A percentile compares a stretch with the other conserved stretches of the same genome.
Conservation (phyloP, 345 rosid species). For the Populus simonii region DNA sequence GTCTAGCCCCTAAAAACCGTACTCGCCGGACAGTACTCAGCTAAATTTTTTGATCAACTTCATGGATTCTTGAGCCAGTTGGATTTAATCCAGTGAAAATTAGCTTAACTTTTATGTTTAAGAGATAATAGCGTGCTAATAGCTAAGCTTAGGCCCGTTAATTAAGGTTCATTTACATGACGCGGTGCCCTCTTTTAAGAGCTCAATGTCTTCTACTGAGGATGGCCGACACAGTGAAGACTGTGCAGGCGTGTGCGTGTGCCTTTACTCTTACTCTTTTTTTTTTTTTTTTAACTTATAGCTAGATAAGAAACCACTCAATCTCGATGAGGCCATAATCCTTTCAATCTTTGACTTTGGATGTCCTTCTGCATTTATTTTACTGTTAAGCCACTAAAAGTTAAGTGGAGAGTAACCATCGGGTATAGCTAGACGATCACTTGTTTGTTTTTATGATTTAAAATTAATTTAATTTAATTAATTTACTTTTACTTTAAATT, state of each 20-base stretch:
- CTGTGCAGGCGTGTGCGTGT: background rate
- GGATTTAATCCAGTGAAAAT: background rate
- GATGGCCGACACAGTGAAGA: background rate
- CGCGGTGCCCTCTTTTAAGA: background rate
- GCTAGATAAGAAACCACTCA: too few species aligned
- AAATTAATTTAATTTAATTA: too few species aligned
- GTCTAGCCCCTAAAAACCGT: constrained; percentile 8
- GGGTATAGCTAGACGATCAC: too few species aligned
- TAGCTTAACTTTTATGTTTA: background rate
- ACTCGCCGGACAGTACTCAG: constrained; percentile 20
- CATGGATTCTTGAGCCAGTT: background rate
- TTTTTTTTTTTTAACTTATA: too few species aligned
- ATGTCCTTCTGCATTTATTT: background rate
- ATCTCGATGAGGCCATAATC: background rate
- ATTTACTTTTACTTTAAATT: too few species aligned
- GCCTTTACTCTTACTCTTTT: background rate
- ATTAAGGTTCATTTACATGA: background rate
- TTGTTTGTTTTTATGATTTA: too few species aligned
- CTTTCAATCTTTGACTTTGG: background rate
- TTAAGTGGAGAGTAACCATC: too few species aligned
- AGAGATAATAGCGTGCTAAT: background rate
- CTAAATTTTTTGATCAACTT: background rate
- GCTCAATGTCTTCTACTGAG: background rate
- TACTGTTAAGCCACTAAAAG: background rate
- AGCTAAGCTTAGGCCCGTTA: background rate